These are phyloP conservation scores for Saccharomyces uvarum DNA, from an alignment of 1,139 yeast genomes.

Conservation along the genomic window DNA sequence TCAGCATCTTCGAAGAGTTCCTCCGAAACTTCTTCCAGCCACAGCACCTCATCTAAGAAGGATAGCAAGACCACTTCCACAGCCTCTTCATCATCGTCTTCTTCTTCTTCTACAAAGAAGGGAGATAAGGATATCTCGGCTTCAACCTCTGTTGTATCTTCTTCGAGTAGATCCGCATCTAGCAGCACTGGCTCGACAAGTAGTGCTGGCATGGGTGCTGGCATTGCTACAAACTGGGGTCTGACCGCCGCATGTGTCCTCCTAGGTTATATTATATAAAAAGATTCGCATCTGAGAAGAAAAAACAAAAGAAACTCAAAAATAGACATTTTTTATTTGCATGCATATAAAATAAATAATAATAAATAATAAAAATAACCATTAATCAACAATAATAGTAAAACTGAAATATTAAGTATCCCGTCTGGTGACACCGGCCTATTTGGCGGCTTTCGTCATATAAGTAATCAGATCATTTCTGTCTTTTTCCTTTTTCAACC, in stretches of 20 bases:
- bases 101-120: constrained; percentile 12
- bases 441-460: constrained; percentile 71
- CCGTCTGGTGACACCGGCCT: constrained; percentile 22
- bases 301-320: background rate
- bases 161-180: constrained; percentile 4
- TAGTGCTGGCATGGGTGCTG: background rate
- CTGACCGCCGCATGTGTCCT: background rate
- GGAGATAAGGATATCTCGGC: constrained; percentile 5
- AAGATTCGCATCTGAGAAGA: background rate
- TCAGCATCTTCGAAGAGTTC: constrained; percentile 10
- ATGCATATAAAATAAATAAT: background rate
- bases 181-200: constrained; percentile 1
- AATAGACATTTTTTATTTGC: background rate
- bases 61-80: constrained; percentile 10
- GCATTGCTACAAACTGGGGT: background rate
- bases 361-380: background rate
- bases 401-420: background rate
- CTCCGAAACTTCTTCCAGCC: constrained; percentile 1
- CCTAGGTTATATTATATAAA: background rate
- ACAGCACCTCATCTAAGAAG: background rate
- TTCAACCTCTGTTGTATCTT: constrained; percentile 14
- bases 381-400: background rate
- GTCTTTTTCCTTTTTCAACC: constrained; percentile 97
- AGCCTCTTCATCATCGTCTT: constrained; percentile 13
- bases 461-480: constrained; percentile 93